Evolutionary conservation across 306 rosid genomes (phyloP), one percentile per base, ranked within the genome.

Genomic region (Vigna trinervia): DNA sequence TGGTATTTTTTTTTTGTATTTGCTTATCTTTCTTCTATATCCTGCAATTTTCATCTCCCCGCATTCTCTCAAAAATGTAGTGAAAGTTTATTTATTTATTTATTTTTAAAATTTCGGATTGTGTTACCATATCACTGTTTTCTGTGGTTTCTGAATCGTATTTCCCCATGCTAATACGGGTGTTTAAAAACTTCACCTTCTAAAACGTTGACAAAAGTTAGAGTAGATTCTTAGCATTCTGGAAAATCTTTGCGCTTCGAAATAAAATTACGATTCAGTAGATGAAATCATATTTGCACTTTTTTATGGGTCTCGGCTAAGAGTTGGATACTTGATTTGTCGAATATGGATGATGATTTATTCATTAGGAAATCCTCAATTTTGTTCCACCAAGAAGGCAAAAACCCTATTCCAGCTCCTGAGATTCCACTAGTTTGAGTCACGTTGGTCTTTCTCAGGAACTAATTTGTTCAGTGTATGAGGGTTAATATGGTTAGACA

Each of bases 61-160:
- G n/a, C n/a, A 12, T 50, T 69, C 51, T 50, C 0, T 48, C 22
- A 28, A 6, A 41, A 41, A 12, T 46, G 38, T 9, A 4, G 1
- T 15, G 15, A 47, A 13, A 34, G 38, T 5, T 34, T 34, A 4
- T 34, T 34, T 3, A 0, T 13, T 22, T 23, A 23, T 6, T 46
- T 19, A 19, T 12, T 41, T 0, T 14, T 23, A 12, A 1, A 8
- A 1, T 64, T 60, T 8, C n/a, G 28, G 46, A 50, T 50, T 28
- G 46, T 50, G 46, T 15, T 69, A 28, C 30, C 61, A 2, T 50
- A 1, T 5, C 11, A n/a, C 60, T 7, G 58, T 46, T 46, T n/a
- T n/a, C 8, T 47, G 73, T 14, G 41, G 14, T 69, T 47, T 65
- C 73, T 72, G 19, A 54, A 58, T 36, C 17, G 36, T 20, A 53